Conservation (phyloP, 192 early-diverging fungal genomes). For the Diversispora eburnea region DNA sequence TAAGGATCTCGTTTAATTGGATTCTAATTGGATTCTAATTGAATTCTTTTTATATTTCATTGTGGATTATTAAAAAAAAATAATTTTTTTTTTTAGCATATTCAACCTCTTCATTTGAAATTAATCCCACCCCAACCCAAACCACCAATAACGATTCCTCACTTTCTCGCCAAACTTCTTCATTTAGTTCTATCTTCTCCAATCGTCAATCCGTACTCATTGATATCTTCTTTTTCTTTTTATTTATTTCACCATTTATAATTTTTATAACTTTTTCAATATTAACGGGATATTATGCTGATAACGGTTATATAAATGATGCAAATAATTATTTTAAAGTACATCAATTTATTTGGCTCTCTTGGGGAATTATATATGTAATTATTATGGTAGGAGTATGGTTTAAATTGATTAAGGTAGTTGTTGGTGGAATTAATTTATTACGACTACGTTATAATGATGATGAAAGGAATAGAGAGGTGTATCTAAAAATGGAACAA, state of each 20-base stretch:
- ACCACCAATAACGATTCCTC: not conserved
- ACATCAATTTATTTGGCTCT: not conserved
- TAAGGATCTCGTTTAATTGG: not conserved
- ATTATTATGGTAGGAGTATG: not conserved
- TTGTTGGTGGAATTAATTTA: not conserved
- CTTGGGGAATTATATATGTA: conserved; percentile 2
- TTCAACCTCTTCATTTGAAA: too few relatives aligned
- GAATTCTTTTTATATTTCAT: too few relatives aligned
- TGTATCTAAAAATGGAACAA: not conserved
- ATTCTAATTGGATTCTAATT: too few relatives aligned
- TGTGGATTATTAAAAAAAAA: too few relatives aligned
- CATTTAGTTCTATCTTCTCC: not conserved
- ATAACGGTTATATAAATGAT: not conserved
- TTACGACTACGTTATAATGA: not conserved
- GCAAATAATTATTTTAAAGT: not conserved
- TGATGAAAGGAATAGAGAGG: not conserved
- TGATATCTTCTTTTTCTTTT: not conserved
- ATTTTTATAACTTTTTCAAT: not conserved
- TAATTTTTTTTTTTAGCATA: too few relatives aligned
- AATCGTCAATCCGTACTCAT: not conserved
- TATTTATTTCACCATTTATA: not conserved
- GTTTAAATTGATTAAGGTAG: not conserved
- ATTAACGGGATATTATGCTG: conserved; percentile 14
- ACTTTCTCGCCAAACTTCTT: not conserved
- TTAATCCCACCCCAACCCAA: too few relatives aligned